These are phyloP conservation scores for Fusarium musae DNA, from an alignment of 2,329 filamentous ascomycete genomes.

Conservation along the genomic window DNA sequence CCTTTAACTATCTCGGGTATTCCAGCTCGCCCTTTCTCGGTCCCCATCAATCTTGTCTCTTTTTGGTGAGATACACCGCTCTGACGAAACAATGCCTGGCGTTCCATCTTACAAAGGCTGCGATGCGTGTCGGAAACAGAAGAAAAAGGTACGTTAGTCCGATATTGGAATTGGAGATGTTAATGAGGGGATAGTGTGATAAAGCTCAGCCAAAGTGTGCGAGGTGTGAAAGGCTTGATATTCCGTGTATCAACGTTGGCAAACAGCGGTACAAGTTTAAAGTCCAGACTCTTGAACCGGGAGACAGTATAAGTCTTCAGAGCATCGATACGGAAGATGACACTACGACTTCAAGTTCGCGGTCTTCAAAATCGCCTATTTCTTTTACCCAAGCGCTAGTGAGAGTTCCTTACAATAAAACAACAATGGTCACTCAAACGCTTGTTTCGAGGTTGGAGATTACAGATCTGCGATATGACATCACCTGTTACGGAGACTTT, in stretches of 20 bases:
- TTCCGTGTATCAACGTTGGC: slow-evolving; percentile 59
- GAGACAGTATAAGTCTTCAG: not conserved
- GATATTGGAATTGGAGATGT: not conserved
- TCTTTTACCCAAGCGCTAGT: slow-evolving; percentile 4
- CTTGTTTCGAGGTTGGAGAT: slow-evolving; percentile 50
- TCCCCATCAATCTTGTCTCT: slow-evolving; percentile 14
- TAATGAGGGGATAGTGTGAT: slow-evolving; percentile 54
- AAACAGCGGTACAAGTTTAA: slow-evolving; percentile 62
- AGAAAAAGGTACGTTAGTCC: slow-evolving; percentile 60
- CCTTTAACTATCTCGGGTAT: slow-evolving; percentile 9
- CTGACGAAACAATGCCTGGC: slow-evolving; percentile 58
- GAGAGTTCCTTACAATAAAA: slow-evolving; percentile 46
- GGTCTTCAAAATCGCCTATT: not conserved
- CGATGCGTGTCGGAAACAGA: slow-evolving; percentile 62
- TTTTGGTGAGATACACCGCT: slow-evolving; percentile 40
- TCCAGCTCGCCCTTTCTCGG: not conserved
- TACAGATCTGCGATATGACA: slow-evolving; percentile 58
- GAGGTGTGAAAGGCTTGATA: slow-evolving; percentile 57
- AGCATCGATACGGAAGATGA: slow-evolving; percentile 21
- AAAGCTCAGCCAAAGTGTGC: slow-evolving; percentile 56
- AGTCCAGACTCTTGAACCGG: slow-evolving; percentile 43
- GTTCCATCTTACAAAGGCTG: slow-evolving; percentile 63
- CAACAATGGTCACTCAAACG: slow-evolving; percentile 39
- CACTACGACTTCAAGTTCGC: not conserved
- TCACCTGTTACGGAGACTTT: slow-evolving; percentile 59